A percentile compares a stretch with the other conserved stretches of the same genome.
Conservation (phyloP, 306 rosid species). For the Medicago arabica region DNA sequence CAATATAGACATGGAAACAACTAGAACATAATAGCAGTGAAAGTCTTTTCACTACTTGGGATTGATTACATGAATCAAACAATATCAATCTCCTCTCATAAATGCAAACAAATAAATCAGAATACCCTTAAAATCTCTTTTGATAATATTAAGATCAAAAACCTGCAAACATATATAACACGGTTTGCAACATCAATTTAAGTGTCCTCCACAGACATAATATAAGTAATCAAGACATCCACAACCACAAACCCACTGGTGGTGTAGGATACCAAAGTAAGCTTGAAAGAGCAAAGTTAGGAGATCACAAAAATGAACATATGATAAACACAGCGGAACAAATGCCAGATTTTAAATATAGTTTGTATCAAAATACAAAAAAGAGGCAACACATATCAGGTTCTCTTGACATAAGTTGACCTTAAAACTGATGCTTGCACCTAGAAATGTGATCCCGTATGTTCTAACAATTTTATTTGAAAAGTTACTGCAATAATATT, state of each 20-base stretch:
- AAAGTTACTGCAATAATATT: neutral
- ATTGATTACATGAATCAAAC: neutral
- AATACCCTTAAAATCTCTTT: constrained; percentile 12
- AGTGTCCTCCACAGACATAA: neutral
- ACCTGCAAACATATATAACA: neutral
- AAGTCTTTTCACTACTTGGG: constrained; percentile 1
- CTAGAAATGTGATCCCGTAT: neutral
- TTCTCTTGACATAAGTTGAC: neutral
- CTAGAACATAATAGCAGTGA: neutral
- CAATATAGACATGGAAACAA: constrained; percentile 9
- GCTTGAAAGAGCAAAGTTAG: neutral
- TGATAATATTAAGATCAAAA: neutral
- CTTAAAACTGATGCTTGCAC: neutral
- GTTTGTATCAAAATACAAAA: neutral
- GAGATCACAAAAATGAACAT: neutral
- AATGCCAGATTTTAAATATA: too few relatives aligned
- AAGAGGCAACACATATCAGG: neutral
- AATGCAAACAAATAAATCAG: constrained; percentile 11
- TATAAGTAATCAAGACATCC: neutral
- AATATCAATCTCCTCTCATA: neutral
- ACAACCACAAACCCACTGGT: neutral
- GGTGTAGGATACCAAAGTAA: neutral
- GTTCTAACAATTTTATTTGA: neutral
- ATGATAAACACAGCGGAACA: too few relatives aligned
- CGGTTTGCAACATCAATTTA: neutral